phyloP scores from a whole-genome alignment of 495 filamentous ascomycete genomes.

The Entonaema liquescens region DNA sequence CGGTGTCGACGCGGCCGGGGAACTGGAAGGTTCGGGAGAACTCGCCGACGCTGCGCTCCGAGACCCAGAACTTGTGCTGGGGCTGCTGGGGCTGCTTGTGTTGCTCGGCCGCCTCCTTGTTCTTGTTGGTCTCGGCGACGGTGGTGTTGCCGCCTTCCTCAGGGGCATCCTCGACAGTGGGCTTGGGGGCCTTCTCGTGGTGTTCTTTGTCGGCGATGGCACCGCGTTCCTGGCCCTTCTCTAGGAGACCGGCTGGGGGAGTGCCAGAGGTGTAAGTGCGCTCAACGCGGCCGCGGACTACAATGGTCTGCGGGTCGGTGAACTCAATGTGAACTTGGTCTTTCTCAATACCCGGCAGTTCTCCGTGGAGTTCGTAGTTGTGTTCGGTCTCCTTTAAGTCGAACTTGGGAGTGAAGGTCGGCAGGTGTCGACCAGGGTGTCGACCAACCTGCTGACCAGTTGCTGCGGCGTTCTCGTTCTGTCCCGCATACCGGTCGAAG shows the following conservation, averaged over 20 bases:
- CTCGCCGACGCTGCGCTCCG: slow-evolving; percentile 80
- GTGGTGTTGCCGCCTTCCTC: slow-evolving; percentile 36
- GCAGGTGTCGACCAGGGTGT: slow-evolving; percentile 41
- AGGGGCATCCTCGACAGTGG: slow-evolving; percentile 71
- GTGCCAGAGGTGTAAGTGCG: slow-evolving; percentile 59
- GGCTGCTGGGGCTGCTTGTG: slow-evolving; percentile 49
- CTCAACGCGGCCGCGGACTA: slow-evolving; percentile 74
- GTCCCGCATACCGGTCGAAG: slow-evolving; percentile 65
- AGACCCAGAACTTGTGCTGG: slow-evolving; percentile 75
- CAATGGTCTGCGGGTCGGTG: slow-evolving; percentile 77
- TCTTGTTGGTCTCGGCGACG: slow-evolving; percentile 41
- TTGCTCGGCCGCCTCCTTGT: slow-evolving; percentile 43
- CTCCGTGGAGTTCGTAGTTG: slow-evolving; percentile 83
- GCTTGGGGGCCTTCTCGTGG: slow-evolving; percentile 55
- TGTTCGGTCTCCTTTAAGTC: slow-evolving; percentile 76
- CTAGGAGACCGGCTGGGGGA: slow-evolving; percentile 49
- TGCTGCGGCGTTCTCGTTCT: slow-evolving; percentile 24
- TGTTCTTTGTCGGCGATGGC: slow-evolving; percentile 52
- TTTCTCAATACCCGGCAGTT: slow-evolving; percentile 84
- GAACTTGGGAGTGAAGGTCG: slow-evolving; percentile 77
- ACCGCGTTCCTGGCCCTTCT: slow-evolving; percentile 35
- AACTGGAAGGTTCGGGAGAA: slow-evolving; percentile 86
- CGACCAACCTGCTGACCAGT: slow-evolving; percentile 27
- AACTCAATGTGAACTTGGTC: slow-evolving; percentile 85
- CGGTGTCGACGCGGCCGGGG: slow-evolving; percentile 76